Evolutionary conservation across 1,284 basidiomycete genomes (phyloP).

Genomic region (Apiotrichum domesticum): DNA sequence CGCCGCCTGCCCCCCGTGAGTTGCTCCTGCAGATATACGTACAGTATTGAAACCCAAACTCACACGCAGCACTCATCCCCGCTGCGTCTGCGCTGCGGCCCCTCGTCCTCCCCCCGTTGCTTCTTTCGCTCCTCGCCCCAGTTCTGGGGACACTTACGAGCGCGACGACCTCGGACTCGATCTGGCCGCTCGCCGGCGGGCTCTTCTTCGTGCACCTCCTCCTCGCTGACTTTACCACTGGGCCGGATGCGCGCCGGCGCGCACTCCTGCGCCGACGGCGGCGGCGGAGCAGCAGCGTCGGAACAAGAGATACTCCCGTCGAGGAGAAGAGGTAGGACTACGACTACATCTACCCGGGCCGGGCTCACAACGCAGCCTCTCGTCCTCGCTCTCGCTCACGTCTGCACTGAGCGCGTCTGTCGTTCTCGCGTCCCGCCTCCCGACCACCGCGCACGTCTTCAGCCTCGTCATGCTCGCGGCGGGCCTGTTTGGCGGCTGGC

Average conservation of each 20-base stretch:
- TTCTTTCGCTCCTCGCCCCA: constrained; percentile 82
- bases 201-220: constrained; percentile 61
- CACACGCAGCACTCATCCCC: constrained; percentile 51
- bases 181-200: constrained; percentile 79
- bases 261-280: constrained; percentile 12
- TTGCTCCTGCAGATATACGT: neutral
- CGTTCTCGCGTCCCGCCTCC: constrained; percentile 83
- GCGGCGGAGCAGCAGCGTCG: constrained; percentile 11
- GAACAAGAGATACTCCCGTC: constrained; percentile 10
- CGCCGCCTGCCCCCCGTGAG: constrained; percentile 6
- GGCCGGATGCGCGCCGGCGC: constrained; percentile 30
- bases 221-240: constrained; percentile 60
- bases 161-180: constrained; percentile 91
- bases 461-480: constrained; percentile 81
- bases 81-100: constrained; percentile 35
- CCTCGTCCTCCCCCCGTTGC: constrained; percentile 74
- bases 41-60: too few species aligned
- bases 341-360: neutral
- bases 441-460: constrained; percentile 80
- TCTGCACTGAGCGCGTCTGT: constrained; percentile 90
- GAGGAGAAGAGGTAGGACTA: constrained; percentile 32
- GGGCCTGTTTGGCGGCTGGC: constrained; percentile 77
- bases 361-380: constrained; percentile 54
- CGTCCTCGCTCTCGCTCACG: constrained; percentile 87
- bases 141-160: constrained; percentile 86